Evolutionary conservation across 106 monocot genomes (phyloP), one percentile per base, ranked within the genome.

Genomic region (Dioscorea zingiberensis): DNA sequence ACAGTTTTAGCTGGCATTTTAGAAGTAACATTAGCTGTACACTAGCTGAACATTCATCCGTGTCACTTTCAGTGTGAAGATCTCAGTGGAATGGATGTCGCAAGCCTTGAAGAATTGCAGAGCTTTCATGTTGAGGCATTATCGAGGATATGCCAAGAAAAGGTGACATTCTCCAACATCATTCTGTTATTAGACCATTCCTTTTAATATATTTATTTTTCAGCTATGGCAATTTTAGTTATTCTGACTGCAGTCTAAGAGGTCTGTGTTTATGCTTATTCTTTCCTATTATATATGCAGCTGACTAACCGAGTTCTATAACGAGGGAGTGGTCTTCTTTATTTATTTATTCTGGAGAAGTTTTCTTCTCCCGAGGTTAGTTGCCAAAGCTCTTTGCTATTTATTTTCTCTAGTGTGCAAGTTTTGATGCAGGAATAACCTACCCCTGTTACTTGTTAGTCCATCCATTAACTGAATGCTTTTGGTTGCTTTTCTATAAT

Each of bases 111-210:
- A 66, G 85, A 87, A 25, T 58, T 87, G 48, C 90, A 90, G 60
- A 83, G 61, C 67, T 88, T 87, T 68, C 87, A 90, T 76, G 85
- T 95, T 24, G 91, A 87, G 71, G 91, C 94, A 32, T 73, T 95
- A 65, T 83, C 87, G 64, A 95, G 77, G 71, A 78, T 90, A 57
- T 91, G 91, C 65, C 85, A 91, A 83, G 87, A 83, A 76, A 91
- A 91, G 94, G 90, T 88, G 71, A 66, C 27, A 11, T 57, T 54
- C 45, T 54, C 5, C 24, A 19, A 44, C 17, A 51, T 70, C 19
- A n/a, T 61, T 47, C 17, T 22, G 28, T 59, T n/a, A n/a, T n/a
- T n/a, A n/a, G n/a, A n/a, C n/a, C 7, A 48, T 2, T 38, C n/a
- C 22, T 69, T 0, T 25, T 21, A 7, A 0, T 19, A 51, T 51